Evolutionary conservation across 2,329 filamentous ascomycete genomes (phyloP).

Genomic region (Monilinia vaccinii-corymbosi): DNA sequence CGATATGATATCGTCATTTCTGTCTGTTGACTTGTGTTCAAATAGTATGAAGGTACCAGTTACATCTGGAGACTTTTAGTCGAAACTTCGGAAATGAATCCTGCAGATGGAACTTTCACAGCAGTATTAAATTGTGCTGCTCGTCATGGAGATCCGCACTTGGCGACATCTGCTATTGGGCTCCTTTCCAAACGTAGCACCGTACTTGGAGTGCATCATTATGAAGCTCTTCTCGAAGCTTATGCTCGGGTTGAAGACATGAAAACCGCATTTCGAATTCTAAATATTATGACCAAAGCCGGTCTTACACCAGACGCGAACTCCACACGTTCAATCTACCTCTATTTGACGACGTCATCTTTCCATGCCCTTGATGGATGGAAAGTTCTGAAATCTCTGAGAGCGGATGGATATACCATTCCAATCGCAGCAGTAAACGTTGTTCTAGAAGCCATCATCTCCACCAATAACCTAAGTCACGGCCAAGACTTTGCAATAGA

Average conservation of each 20-base stretch:
- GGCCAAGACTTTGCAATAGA: conserved; percentile 43
- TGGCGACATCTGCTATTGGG: conserved; percentile 65
- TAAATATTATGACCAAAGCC: conserved; percentile 65
- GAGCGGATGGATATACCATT: conserved; percentile 38
- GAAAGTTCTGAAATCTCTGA: conserved; percentile 46
- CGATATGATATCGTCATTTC: conserved; percentile 11
- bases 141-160: conserved; percentile 52
- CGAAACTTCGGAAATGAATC: conserved; percentile 46
- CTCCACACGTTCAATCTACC: conserved; percentile 55
- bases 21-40: conserved; percentile 14
- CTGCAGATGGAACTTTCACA: conserved; percentile 54
- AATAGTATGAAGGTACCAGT: conserved; percentile 50
- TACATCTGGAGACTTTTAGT: conserved; percentile 67
- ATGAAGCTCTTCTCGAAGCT: conserved; percentile 67
- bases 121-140: conserved; percentile 67
- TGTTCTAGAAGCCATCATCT: conserved; percentile 27
- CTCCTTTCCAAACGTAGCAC: conserved; percentile 50
- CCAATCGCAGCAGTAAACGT: conserved; percentile 42
- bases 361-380: conserved; percentile 43
- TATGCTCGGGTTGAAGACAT: conserved; percentile 55
- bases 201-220: conserved; percentile 58
- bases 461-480: conserved; percentile 22
- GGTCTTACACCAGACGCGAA: conserved; percentile 46
- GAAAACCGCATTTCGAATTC: conserved; percentile 54
- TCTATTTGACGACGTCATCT: conserved; percentile 39